These are phyloP conservation scores for Dactylellina leptospora DNA, from an alignment of 2,329 filamentous ascomycete species.

Conservation along the genomic window DNA sequence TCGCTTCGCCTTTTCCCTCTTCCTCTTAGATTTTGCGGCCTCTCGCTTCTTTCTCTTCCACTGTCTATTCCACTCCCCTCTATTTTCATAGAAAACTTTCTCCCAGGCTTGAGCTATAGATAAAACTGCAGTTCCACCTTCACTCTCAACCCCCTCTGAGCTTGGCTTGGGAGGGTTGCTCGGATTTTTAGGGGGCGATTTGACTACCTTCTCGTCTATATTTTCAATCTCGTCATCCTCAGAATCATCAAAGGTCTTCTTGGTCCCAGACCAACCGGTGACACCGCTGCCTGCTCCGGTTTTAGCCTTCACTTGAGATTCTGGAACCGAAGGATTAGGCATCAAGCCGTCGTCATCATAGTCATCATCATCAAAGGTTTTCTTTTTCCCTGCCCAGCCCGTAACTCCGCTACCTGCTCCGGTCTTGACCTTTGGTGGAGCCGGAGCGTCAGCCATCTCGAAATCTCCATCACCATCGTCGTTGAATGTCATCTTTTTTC, in stretches of 20 bases:
- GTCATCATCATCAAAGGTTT: constrained; percentile 48
- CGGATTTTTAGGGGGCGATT: too few relatives aligned
- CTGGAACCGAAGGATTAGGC: not conserved
- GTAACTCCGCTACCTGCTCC: constrained; percentile 44
- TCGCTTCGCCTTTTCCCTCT: constrained; percentile 63
- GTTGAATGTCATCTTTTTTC: constrained; percentile 47
- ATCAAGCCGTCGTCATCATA: not conserved
- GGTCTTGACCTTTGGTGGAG: constrained; percentile 31
- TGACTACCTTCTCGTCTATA: not conserved
- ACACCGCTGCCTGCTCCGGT: constrained; percentile 33
- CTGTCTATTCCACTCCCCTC: constrained; percentile 71
- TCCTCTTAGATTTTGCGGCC: constrained; percentile 72
- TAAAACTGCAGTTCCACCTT: constrained; percentile 45
- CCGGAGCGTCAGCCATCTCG: constrained; percentile 22
- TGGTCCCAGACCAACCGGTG: constrained; percentile 26
- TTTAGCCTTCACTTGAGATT: constrained; percentile 13
- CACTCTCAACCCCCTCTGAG: constrained; percentile 55
- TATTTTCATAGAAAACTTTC: constrained; percentile 74
- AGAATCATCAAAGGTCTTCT: constrained; percentile 34
- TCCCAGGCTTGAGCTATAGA: constrained; percentile 58
- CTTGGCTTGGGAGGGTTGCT: not conserved
- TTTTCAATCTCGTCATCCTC: not conserved
- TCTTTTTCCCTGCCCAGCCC: constrained; percentile 53
- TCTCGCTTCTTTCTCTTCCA: constrained; percentile 73
- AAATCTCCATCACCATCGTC: constrained; percentile 23